A percentile compares a stretch with the other conserved stretches of the same genome.
These are phyloP conservation scores for Fusarium sp. DNA, from an alignment of 2,329 filamentous ascomycete species.

Conservation along the genomic window DNA sequence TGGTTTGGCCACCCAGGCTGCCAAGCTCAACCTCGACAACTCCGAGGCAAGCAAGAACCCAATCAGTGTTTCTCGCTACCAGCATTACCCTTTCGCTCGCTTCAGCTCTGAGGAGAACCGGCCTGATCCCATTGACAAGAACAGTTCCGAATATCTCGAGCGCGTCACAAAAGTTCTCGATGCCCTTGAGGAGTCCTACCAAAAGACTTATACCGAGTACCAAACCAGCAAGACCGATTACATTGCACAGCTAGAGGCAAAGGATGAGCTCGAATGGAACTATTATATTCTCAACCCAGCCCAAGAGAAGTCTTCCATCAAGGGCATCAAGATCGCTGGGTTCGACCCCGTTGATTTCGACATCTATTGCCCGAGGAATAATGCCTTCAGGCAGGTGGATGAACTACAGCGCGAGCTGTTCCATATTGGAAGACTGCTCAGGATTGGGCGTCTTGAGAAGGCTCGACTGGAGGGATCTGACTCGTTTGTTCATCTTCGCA, in stretches of 20 bases:
- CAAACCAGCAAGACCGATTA: neutral
- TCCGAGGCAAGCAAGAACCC: neutral
- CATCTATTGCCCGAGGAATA: neutral
- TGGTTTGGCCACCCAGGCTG: neutral
- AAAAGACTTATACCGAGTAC: slow-evolving; percentile 6
- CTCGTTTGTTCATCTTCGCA: slow-evolving; percentile 20
- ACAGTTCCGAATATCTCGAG: slow-evolving; percentile 21
- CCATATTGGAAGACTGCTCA: slow-evolving; percentile 6
- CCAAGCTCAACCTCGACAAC: neutral
- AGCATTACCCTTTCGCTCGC: slow-evolving; percentile 11
- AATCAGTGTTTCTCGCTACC: slow-evolving; percentile 7
- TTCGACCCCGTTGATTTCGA: slow-evolving; percentile 1
- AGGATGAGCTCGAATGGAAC: slow-evolving; percentile 25
- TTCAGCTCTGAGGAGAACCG: neutral
- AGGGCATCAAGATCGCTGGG: neutral
- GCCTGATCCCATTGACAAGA: slow-evolving; percentile 11
- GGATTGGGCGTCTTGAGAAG: slow-evolving; percentile 18
- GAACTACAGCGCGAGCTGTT: neutral
- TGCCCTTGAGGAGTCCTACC: slow-evolving; percentile 12
- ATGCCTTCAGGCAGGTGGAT: neutral
- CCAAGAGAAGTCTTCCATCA: neutral
- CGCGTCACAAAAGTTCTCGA: slow-evolving; percentile 13
- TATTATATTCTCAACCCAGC: slow-evolving; percentile 24
- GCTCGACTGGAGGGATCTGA: slow-evolving; percentile 21
- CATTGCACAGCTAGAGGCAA: slow-evolving; percentile 2